phyloP scores from a whole-genome alignment of 208 protist genomes.

The Tritrichomonas musculus region DNA sequence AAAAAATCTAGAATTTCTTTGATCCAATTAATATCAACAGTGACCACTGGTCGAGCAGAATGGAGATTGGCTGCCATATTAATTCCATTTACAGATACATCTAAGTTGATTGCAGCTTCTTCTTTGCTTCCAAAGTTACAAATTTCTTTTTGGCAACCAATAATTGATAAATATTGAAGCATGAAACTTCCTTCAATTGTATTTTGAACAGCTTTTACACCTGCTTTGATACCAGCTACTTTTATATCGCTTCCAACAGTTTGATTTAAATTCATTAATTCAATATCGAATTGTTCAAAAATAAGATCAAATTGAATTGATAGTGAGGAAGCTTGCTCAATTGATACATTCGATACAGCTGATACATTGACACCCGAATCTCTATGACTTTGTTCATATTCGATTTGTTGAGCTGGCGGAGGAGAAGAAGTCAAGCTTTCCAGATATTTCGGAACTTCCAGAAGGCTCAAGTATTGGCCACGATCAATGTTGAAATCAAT shows the following conservation, averaged over 20 bases:
- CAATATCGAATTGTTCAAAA: background rate
- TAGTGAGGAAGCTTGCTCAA: background rate
- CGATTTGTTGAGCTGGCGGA: too few species aligned
- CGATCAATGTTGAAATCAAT: background rate
- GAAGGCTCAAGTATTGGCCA: background rate
- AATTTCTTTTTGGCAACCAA: background rate
- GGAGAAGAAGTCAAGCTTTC: too few species aligned
- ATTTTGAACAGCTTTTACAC: background rate
- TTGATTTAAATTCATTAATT: background rate
- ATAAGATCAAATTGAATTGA: background rate
- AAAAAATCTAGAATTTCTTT: background rate
- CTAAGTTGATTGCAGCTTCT: background rate
- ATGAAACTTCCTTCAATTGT: background rate
- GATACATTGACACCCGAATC: too few species aligned
- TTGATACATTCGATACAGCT: too few species aligned
- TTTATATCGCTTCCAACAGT: background rate
- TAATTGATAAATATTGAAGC: background rate
- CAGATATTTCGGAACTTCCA: background rate
- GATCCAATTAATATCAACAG: background rate
- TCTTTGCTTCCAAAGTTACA: background rate
- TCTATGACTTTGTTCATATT: too few species aligned
- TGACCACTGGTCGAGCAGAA: background rate
- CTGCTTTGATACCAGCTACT: background rate
- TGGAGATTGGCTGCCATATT: background rate
- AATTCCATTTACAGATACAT: background rate